Base-by-base conservation (phyloP, 2,329 filamentous ascomycete species). In the Cladorrhinum sp. region DNA sequence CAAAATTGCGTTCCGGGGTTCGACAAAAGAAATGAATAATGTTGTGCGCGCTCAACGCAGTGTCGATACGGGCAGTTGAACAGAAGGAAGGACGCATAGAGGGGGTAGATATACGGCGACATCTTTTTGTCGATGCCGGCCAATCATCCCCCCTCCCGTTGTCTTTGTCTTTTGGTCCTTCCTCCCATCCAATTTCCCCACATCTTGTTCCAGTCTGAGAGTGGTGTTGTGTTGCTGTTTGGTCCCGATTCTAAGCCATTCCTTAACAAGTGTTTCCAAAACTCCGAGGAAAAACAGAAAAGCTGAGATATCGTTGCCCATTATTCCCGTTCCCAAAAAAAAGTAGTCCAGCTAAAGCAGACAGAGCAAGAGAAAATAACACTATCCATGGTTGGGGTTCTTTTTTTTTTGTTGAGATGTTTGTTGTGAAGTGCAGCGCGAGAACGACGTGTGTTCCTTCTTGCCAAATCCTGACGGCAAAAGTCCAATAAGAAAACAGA, bases 161-260 rank as follows among this genome's bases (percentile, higher is more conserved):
- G 16, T 50, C 9, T 50, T 50, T 5, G 9, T 16, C 10, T 4
- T 12, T 24, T 16, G 18, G 9, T 50, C 20, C 13, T 3, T 50
- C 49, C 49, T 22, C 49, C 24, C 32, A 36, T 36, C 16, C 49
- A 50, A 25, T 22, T n/a, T 20, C 49, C 49, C 24, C 7, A n/a
- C n/a, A 24, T 24, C 22, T 62, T 59, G 59, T 56, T 64, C 58
- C 65, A 67, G 57, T 66, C 66, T 68, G 63, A 64, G 56, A 55
- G 66, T 65, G 63, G 60, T 60, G 64, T 62, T 58, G 60, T 48
- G 50, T 52, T 45, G n/a, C n/a, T n/a, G 45, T 52, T 51, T 45
- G 55, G 59, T 62, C 54, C 54, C 62, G 58, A 63, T 57, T 56
- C 61, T 56, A 53, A 58, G 56, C 57, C 52, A 55, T 56, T 63